Evolutionary conservation across 306 rosid species (phyloP).

Genomic region (Calophaca sinica): DNA sequence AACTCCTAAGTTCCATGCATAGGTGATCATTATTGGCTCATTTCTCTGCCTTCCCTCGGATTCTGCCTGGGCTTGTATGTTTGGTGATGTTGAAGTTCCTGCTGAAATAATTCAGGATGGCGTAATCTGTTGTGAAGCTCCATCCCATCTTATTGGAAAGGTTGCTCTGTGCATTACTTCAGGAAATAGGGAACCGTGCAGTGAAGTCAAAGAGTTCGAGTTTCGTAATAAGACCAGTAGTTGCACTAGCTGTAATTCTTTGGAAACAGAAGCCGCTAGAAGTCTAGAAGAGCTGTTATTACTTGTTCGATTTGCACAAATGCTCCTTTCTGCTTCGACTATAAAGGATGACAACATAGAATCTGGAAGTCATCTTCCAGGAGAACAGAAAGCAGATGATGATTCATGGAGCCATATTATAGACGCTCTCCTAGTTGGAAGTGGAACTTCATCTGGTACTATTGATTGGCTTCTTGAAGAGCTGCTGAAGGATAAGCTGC

Average conservation of each 20-base stretch:
- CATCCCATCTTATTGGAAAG: conserved; percentile 73
- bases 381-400: conserved; percentile 58
- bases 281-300: conserved; percentile 81
- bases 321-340: conserved; percentile 68
- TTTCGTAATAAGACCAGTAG: conserved; percentile 58
- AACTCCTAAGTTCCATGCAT: conserved; percentile 46
- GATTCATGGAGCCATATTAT: conserved; percentile 74
- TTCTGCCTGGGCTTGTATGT: conserved; percentile 90
- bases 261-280: conserved; percentile 59
- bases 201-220: conserved; percentile 90
- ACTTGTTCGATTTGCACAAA: conserved; percentile 81
- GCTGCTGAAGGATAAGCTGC: conserved; percentile 84
- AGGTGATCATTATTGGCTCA: conserved; percentile 86
- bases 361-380: conserved; percentile 47
- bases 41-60: conserved; percentile 76
- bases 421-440: conserved; percentile 71
- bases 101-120: conserved; percentile 86
- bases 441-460: conserved; percentile 72
- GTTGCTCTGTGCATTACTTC: conserved; percentile 82
- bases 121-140: conserved; percentile 81
- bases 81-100: conserved; percentile 85
- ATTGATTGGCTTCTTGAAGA: conserved; percentile 82
- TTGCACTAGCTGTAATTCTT: conserved; percentile 53
- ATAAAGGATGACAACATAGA: conserved; percentile 48
- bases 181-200: conserved; percentile 83